Conservation (phyloP, 352 stramenopile genomes). For the Globisporangium sylvaticum region DNA sequence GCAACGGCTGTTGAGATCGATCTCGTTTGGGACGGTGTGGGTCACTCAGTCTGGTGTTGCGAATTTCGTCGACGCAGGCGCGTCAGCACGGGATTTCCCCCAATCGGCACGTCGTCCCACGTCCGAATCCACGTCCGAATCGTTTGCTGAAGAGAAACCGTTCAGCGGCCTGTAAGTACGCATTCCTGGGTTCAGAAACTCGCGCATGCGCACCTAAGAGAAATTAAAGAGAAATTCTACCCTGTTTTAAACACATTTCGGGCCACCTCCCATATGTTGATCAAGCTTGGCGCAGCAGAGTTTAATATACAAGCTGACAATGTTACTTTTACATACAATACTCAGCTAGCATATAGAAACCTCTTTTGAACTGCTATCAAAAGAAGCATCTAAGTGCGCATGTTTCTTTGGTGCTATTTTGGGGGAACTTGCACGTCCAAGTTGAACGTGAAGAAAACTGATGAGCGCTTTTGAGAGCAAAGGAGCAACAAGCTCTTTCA, state of each 20-base stretch:
- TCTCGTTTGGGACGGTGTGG: background rate
- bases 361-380: background rate
- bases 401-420: background rate
- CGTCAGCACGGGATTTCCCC: slow-evolving; percentile 3
- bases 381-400: background rate
- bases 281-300: background rate
- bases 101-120: slow-evolving; percentile 1
- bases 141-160: background rate
- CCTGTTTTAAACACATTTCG: background rate
- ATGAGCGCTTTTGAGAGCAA: background rate
- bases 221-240: background rate
- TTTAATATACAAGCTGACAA: background rate
- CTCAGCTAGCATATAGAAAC: background rate
- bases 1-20: background rate
- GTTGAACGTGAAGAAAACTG: slow-evolving; percentile 7
- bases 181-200: background rate
- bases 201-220: background rate
- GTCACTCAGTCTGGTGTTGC: background rate
- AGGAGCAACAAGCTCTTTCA: background rate
- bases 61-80: background rate
- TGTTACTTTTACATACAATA: background rate
- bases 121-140: slow-evolving; percentile 6
- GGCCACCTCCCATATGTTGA: background rate
- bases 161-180: background rate
- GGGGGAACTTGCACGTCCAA: background rate